A percentile compares a stretch with the other conserved stretches of the same genome.
phyloP scores from a whole-genome alignment of 2,329 filamentous ascomycete genomes.

The Aphanoascus verrucosus region DNA sequence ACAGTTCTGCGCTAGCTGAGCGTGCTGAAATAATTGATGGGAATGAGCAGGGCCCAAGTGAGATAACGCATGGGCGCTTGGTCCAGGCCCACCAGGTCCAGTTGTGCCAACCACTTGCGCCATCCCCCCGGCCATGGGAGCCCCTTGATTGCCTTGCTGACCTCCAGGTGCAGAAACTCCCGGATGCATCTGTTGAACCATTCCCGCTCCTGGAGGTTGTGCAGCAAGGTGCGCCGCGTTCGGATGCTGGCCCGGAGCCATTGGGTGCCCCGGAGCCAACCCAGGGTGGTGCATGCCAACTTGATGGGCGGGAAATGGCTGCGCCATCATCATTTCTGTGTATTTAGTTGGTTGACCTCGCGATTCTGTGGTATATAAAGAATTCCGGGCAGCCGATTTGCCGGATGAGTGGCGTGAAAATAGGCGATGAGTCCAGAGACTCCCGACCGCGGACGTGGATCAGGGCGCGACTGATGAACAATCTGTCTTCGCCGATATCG shows the following conservation, averaged over 20 bases:
- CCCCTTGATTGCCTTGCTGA: slow-evolving; percentile 50
- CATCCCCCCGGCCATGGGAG: slow-evolving; percentile 55
- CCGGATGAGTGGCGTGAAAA: slow-evolving; percentile 4
- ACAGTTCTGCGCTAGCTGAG: slow-evolving; percentile 35
- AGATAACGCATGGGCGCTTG: slow-evolving; percentile 50
- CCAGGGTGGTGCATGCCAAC: slow-evolving; percentile 48
- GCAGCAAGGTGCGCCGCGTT: slow-evolving; percentile 45
- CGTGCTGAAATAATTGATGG: slow-evolving; percentile 43
- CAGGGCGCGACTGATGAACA: slow-evolving; percentile 24
- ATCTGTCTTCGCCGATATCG: slow-evolving; percentile 25
- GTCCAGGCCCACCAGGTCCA: slow-evolving; percentile 40
- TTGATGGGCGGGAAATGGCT: slow-evolving; percentile 49
- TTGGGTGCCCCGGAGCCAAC: slow-evolving; percentile 51
- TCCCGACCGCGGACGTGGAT: slow-evolving; percentile 22
- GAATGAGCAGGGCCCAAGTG: slow-evolving; percentile 48
- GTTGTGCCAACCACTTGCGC: slow-evolving; percentile 47
- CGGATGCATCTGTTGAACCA: slow-evolving; percentile 50
- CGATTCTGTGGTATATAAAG: background rate
- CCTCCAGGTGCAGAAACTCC: slow-evolving; percentile 50
- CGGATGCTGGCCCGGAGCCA: slow-evolving; percentile 47
- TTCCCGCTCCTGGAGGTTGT: slow-evolving; percentile 38
- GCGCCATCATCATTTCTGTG: slow-evolving; percentile 44
- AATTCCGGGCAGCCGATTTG: background rate
- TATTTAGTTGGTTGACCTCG: slow-evolving; percentile 15
- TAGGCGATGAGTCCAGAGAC: slow-evolving; percentile 11